These are phyloP conservation scores for Anthoceros angustus DNA, from an alignment of 225 moss, liverwort and hornwort species.

Conservation along the genomic window DNA sequence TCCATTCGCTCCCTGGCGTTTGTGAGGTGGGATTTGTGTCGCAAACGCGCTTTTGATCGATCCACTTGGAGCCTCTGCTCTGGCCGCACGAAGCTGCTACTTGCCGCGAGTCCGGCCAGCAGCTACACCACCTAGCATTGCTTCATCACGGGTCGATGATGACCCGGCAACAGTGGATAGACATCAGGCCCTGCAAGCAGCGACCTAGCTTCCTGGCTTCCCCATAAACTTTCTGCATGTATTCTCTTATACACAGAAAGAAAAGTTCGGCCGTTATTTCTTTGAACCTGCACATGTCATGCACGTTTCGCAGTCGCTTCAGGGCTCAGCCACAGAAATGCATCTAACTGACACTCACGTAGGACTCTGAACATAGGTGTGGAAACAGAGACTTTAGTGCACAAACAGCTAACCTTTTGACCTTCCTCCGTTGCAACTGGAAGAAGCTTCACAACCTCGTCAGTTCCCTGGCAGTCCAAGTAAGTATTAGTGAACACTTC, in stretches of 20 bases:
- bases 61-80: too few species aligned
- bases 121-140: too few species aligned
- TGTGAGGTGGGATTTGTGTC: too few species aligned
- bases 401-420: conserved; percentile 49
- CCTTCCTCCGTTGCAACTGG: conserved; percentile 88
- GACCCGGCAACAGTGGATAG: too few species aligned
- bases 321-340: not conserved
- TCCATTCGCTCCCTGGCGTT: too few species aligned
- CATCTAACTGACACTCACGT: not conserved
- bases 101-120: too few species aligned
- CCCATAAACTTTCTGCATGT: not conserved
- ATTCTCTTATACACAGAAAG: conserved; percentile 65
- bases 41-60: too few species aligned
- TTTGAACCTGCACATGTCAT: conserved; percentile 41
- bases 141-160: too few species aligned
- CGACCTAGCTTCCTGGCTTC: not conserved
- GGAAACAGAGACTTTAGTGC: not conserved
- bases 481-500: not conserved
- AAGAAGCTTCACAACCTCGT: conserved; percentile 60
- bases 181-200: too few species aligned
- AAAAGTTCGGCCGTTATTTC: conserved; percentile 63
- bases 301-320: not conserved
- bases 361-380: not conserved
- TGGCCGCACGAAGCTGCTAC: too few species aligned
- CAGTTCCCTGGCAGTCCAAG: conserved; percentile 36